phyloP scores from a whole-genome alignment of 2,329 filamentous ascomycete genomes.

The Ceratocystis destructans region DNA sequence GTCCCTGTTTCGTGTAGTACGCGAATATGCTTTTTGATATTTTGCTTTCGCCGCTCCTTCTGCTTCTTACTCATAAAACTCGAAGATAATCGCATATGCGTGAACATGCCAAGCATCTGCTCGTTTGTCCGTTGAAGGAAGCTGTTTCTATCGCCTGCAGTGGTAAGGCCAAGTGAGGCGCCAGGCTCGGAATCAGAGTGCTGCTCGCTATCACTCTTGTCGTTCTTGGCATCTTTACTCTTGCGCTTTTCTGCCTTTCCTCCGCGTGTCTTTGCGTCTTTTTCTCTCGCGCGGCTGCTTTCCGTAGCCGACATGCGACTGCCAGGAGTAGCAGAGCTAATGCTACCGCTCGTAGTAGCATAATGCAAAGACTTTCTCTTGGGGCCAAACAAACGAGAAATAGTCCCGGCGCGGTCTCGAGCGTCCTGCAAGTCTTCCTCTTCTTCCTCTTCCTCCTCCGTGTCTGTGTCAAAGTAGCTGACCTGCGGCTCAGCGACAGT shows the following conservation, averaged over 20 bases:
- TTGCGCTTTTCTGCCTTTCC: neutral
- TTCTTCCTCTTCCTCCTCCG: conserved; percentile 8
- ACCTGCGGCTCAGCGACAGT: conserved; percentile 3
- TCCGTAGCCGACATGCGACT: neutral
- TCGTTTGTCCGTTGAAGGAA: conserved; percentile 13
- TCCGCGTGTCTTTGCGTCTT: neutral
- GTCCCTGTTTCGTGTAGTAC: conserved; percentile 24
- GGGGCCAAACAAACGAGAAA: conserved; percentile 15
- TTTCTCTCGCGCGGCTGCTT: neutral
- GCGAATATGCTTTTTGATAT: conserved; percentile 28
- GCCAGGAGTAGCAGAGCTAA: neutral
- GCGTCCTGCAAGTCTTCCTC: neutral
- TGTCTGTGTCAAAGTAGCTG: conserved; percentile 17
- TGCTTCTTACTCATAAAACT: conserved; percentile 16
- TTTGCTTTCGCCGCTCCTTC: conserved; percentile 27
- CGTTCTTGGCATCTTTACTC: neutral
- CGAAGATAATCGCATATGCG: conserved; percentile 11
- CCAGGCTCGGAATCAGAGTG: neutral
- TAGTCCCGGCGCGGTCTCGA: conserved; percentile 3
- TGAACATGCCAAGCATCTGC: conserved; percentile 13
- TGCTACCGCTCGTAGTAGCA: neutral
- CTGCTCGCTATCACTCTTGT: neutral
- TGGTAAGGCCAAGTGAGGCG: neutral
- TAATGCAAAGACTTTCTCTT: conserved; percentile 2
- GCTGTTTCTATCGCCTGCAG: neutral